A percentile compares a stretch with the other conserved stretches of the same genome.
phyloP scores from a whole-genome alignment of 306 rosid species.

The Castanea crenata region DNA sequence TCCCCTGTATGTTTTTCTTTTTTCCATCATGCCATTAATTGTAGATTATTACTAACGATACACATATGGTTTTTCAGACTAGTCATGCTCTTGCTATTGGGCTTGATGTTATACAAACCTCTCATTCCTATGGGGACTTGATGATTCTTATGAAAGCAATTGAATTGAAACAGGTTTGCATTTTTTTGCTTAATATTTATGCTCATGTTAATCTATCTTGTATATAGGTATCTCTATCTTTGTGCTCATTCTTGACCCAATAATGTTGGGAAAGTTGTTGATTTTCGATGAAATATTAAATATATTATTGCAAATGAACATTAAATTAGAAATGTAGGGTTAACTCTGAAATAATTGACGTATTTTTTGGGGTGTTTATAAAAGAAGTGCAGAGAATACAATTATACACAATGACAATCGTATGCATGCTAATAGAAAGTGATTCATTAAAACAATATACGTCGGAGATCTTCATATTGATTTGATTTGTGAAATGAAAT shows the following conservation, averaged over 20 bases:
- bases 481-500: neutral
- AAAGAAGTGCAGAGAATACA: neutral
- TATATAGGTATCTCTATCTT: conserved; percentile 10
- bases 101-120: conserved; percentile 74
- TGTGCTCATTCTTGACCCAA: conserved; percentile 6
- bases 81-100: conserved; percentile 71
- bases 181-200: conserved; percentile 22
- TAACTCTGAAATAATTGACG: neutral
- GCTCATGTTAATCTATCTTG: neutral
- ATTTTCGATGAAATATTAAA: conserved; percentile 1
- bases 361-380: neutral
- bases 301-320: conserved; percentile 10
- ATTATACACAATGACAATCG: neutral
- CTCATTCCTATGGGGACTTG: conserved; percentile 82
- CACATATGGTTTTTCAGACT: conserved; percentile 48
- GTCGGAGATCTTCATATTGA: neutral
- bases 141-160: conserved; percentile 74
- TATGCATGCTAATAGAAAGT: neutral
- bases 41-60: conserved; percentile 6
- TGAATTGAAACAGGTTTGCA: conserved; percentile 65
- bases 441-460: neutral
- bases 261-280: conserved; percentile 2
- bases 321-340: neutral
- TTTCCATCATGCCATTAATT: neutral
- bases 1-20: conserved; percentile 3